These are phyloP conservation scores for Malbranchea zuffiana DNA, from an alignment of 2,329 filamentous ascomycete genomes.

Conservation along the genomic window DNA sequence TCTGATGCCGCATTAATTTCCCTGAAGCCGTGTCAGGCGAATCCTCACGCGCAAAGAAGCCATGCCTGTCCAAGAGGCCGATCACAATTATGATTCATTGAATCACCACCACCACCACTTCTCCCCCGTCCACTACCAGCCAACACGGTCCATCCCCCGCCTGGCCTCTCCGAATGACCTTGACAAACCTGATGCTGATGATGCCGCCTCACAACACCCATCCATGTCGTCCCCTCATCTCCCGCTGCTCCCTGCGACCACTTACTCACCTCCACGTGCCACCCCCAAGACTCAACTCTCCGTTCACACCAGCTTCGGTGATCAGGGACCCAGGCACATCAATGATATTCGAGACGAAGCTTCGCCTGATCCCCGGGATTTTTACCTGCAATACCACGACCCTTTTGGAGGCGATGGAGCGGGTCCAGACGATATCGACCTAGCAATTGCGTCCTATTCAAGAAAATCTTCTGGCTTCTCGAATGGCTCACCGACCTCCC, in stretches of 20 bases:
- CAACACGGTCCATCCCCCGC: slow-evolving; percentile 18
- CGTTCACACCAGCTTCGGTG: slow-evolving; percentile 16
- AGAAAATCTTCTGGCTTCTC: slow-evolving; percentile 7
- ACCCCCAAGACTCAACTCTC: slow-evolving; percentile 18
- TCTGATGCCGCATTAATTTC: slow-evolving; percentile 9
- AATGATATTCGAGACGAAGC: slow-evolving; percentile 18
- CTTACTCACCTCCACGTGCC: slow-evolving; percentile 20
- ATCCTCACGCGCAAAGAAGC: neutral
- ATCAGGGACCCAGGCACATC: slow-evolving; percentile 15
- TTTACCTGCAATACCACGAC: slow-evolving; percentile 39
- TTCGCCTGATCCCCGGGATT: slow-evolving; percentile 41
- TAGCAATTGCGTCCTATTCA: slow-evolving; percentile 15
- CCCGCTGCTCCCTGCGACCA: slow-evolving; percentile 19
- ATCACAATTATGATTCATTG: slow-evolving; percentile 30
- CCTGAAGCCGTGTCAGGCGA: neutral
- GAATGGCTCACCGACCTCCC: slow-evolving; percentile 9
- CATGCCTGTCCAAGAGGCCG: slow-evolving; percentile 35
- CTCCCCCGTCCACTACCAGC: slow-evolving; percentile 1
- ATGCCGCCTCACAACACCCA: slow-evolving; percentile 20
- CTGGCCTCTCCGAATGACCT: slow-evolving; percentile 16
- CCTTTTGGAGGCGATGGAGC: slow-evolving; percentile 23
- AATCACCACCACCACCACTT: slow-evolving; percentile 14
- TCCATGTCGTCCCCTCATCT: slow-evolving; percentile 19
- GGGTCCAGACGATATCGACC: slow-evolving; percentile 13
- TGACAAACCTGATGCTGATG: slow-evolving; percentile 22